Evolutionary conservation across 257 asterid species (phyloP), one percentile per base, ranked within the genome.

Genomic region (Solanum appendiculatum): DNA sequence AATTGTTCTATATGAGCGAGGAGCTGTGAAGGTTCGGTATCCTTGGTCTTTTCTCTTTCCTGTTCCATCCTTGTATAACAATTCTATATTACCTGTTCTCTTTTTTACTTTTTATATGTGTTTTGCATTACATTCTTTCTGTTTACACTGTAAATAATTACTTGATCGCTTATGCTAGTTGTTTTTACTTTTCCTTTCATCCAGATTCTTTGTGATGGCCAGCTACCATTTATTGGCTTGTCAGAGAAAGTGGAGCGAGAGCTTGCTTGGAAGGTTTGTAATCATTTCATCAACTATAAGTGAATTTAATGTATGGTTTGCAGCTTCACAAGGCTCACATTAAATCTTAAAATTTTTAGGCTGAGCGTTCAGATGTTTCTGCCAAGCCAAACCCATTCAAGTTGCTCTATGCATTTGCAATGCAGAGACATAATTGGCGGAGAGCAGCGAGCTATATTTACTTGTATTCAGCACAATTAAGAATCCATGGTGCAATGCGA

Each of bases 381-480:
- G 92, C 92, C 86, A 94, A 91, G 90, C 99, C 98, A 91, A 97
- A 93, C 89, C 96, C 98, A 66, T 95, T 91, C 92, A 94, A 92
- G 86, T 87, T 97, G 88, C 96, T 97, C 83, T 94, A 97, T 90
- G 94, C 99, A 75, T 97, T 94, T 95, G 97, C 95, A 94, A 91
- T 93, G 96, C 95, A 92, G 89, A 94, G 94, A 85, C 94, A 95
- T 86, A 97, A 95, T 92, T 97, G 99, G 99, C 95, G 98, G 68
- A 94, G 87, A 89, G 99, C 99, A 86, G 99, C 98, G 74, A 92
- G 92, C 86, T 95, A 90, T 89, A 97, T 95, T 31, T 95, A 94
- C 88, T 40, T 89, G 86, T 93, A 94, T 89, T 92, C 98, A 68
- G 90, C 92, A 86, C 95, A 93, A 78, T 91, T 95, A 90, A 94